phyloP scores from a whole-genome alignment of 306 rosid genomes.

The Spatholobus suberectus region DNA sequence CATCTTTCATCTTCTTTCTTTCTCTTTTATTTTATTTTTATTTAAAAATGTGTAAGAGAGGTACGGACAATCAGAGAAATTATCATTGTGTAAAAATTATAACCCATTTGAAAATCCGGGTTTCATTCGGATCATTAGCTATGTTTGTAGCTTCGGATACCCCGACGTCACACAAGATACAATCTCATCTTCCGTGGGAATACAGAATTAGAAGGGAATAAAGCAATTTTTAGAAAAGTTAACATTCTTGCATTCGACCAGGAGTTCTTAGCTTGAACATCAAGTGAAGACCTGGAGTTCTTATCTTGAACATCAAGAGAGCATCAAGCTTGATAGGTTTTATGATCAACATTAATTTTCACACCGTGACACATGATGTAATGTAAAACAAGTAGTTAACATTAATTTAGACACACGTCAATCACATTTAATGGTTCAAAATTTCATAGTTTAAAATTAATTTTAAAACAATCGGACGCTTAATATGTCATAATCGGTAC shows the following conservation, averaged over 20 bases:
- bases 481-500: too few species aligned
- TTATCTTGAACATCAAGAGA: not conserved
- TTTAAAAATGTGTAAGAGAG: too few species aligned
- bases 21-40: too few species aligned
- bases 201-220: not conserved
- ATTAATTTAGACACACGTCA: not conserved
- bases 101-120: too few species aligned
- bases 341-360: not conserved
- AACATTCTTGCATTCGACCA: not conserved
- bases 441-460: too few species aligned
- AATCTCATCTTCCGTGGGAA: not conserved
- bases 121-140: too few species aligned
- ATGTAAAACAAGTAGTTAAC: not conserved
- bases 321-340: not conserved
- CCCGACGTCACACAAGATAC: not conserved
- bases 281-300: not conserved
- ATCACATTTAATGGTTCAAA: not conserved
- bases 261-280: not conserved
- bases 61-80: too few species aligned
- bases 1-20: too few species aligned
- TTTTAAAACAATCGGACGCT: too few species aligned
- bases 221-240: not conserved
- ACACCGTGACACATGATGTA: not conserved
- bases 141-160: too few species aligned
- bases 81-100: too few species aligned